Conservation (phyloP, 768 basidiomycete species). For the Lentinula sp. region DNA sequence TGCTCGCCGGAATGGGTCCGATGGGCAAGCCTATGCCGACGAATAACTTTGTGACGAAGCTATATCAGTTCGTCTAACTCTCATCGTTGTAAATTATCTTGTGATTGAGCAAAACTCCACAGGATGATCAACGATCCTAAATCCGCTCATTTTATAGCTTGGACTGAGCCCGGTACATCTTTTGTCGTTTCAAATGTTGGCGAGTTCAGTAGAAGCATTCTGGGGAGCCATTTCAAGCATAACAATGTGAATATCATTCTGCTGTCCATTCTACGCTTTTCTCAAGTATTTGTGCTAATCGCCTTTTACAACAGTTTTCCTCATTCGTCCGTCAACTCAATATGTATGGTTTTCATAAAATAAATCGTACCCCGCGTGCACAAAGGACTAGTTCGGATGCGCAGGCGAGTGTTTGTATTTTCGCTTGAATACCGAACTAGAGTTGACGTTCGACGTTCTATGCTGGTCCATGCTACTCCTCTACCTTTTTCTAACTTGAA, state of each 20-base stretch:
- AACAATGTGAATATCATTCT: conserved; percentile 58
- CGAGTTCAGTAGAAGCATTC: conserved; percentile 79
- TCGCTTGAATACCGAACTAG: not conserved
- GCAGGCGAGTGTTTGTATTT: conserved; percentile 16
- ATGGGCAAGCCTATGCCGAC: conserved; percentile 63
- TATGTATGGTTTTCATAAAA: conserved; percentile 97
- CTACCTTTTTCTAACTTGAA: not conserved
- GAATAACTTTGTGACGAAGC: conserved; percentile 86
- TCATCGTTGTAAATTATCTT: conserved; percentile 5
- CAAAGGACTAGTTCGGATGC: conserved; percentile 76
- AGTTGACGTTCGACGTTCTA: not conserved
- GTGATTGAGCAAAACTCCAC: not conserved
- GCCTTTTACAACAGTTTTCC: conserved; percentile 55
- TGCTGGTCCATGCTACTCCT: not conserved
- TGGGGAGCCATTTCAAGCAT: conserved; percentile 87
- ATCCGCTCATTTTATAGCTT: conserved; percentile 72
- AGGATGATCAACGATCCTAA: conserved; percentile 88
- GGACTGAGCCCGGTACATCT: conserved; percentile 78
- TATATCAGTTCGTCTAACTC: conserved; percentile 62
- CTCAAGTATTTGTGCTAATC: conserved; percentile 3
- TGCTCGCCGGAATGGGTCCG: conserved; percentile 43
- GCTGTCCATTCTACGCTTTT: conserved; percentile 8
- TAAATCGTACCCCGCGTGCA: conserved; percentile 83
- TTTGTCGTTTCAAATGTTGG: conserved; percentile 85
- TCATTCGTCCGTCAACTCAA: conserved; percentile 93